Evolutionary conservation across 2,329 filamentous ascomycete species (phyloP), one percentile per base, ranked within the genome.

Genomic region (Colletotrichum gloeosporioides): DNA sequence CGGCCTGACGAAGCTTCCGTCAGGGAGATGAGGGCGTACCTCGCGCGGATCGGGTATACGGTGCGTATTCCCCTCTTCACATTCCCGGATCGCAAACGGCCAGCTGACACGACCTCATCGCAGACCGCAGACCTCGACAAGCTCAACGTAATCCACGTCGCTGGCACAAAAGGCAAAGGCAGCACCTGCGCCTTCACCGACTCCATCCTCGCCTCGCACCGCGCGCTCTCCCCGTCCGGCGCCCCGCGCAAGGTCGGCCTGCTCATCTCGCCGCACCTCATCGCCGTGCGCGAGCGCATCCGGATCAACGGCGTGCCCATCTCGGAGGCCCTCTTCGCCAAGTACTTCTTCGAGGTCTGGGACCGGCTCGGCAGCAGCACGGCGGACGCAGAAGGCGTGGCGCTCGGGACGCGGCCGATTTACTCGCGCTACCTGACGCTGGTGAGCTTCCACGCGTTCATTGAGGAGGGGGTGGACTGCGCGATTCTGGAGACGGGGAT

Each of bases 131-230:
- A 88, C 78, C 86, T 91, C 31, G 80, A 84, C 15, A 78, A 81
- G 6, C 84, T 90, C 68, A 85, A 84, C 18, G 89, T 89, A 79
- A 92, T 99, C 77, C 96, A 99, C 83, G 92, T 99, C 62, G 95
- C 96, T 2, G 96, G 96, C 15, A 98, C 96, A 6, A 99, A 98
- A 84, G 96, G 96, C 76, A 99, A 98, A 84, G 96, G 96, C 55
- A 97, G 95, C 4, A 96, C 95, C 1, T 95, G 94, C 78, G 94
- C 96, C 12, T 96, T 96, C 83, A 91, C 95, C 25, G 95, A 95
- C 16, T 93, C 93, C 4, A 95, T 98, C 78, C 88, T 98, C 61
- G 84, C 71, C 77, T 81, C 79, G 71, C 53, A 77, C 62, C 70
- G 70, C 44, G 64, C 70, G 3, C 9, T 36, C 9, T 75, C 73